Base-by-base conservation (phyloP, 1,284 basidiomycete genomes). In the Trametes hirsuta region DNA sequence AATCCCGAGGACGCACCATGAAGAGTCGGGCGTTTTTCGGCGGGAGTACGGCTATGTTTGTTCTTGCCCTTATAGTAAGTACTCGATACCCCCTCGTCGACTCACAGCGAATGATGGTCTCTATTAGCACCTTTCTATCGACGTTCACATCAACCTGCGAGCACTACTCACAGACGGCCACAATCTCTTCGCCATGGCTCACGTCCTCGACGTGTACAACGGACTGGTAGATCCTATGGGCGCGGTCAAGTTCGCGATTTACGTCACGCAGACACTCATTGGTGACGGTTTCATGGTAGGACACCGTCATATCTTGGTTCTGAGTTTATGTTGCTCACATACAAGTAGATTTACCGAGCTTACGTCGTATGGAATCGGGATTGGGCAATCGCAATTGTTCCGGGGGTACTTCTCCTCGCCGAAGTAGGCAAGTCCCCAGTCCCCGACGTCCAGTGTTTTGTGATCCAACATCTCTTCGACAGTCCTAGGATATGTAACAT, bases 281-380 rank as follows among this genome's bases (percentile, higher is more conserved):
- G 59, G 59, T 9, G 63, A 64, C 36, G 34, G 47, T 1, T 61
- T 64, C 24, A 59, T 59, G 63, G 63, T 64, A 36, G 21, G 48
- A 9, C 4, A 18, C 30, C 8, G 8, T 30, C 30, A 8, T 30
- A 30, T 30, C 8, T 30, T 1, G 30, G 8, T 30, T 8, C 30
- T 30, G 15, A 18, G n/a, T 4, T 25, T 35, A 8, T n/a, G 21
- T 50, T 24, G 18, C 18, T 10, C 12, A 34, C n/a, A 18, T 1
- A 15, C 15, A 4, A 18, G 3, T 34, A 64, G 63, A 52, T 55
- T 12, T 64, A 64, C 35, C 59, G 63, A 6, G 53, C 55, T 5
- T 64, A 51, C 39, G 40, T 64, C 35, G 49, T 64, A 5, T 64
- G 59, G 52, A 49, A 58, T 30, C 51, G 50, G 14, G 48, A 34